Conservation (phyloP, 176 grass and related monocot genomes). For the Musa beccarii region DNA sequence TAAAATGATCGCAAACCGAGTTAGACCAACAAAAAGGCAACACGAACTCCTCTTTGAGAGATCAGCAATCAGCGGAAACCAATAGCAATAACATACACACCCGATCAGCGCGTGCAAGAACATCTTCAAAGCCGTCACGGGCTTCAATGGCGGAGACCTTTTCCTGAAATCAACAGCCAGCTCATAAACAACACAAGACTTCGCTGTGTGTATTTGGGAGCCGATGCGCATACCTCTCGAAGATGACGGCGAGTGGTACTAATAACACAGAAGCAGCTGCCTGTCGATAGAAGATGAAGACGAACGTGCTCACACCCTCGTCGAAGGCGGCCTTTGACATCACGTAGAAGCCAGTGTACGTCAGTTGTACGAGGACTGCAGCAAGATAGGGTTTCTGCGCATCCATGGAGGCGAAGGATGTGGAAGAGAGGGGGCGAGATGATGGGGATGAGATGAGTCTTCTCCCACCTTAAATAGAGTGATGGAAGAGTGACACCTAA, state of each 20-base stretch:
- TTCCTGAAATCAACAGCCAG: background rate
- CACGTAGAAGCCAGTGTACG: conserved; percentile 60
- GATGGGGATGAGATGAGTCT: background rate
- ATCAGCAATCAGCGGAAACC: too few relatives aligned
- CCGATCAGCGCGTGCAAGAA: conserved; percentile 12
- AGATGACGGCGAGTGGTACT: conserved; percentile 38
- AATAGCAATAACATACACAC: background rate
- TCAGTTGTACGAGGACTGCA: conserved; percentile 50
- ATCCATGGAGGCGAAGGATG: conserved; percentile 1
- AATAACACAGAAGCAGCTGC: conserved; percentile 37
- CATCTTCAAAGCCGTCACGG: background rate
- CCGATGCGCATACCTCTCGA: conserved; percentile 21
- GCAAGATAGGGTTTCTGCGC: conserved; percentile 48
- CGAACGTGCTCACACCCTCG: conserved; percentile 46
- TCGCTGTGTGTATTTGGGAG: too few relatives aligned
- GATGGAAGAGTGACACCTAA: too few relatives aligned
- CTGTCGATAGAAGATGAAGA: conserved; percentile 91
- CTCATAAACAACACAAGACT: too few relatives aligned
- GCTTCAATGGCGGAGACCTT: background rate
- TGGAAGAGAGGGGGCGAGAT: background rate
- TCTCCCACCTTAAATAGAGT: too few relatives aligned
- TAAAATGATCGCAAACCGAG: background rate
- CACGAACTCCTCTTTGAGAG: too few relatives aligned
- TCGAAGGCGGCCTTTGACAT: conserved; percentile 64
- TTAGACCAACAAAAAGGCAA: too few relatives aligned